Evolutionary conservation across 768 basidiomycete genomes (phyloP).

Genomic region (Leccinellum rugosiceps): DNA sequence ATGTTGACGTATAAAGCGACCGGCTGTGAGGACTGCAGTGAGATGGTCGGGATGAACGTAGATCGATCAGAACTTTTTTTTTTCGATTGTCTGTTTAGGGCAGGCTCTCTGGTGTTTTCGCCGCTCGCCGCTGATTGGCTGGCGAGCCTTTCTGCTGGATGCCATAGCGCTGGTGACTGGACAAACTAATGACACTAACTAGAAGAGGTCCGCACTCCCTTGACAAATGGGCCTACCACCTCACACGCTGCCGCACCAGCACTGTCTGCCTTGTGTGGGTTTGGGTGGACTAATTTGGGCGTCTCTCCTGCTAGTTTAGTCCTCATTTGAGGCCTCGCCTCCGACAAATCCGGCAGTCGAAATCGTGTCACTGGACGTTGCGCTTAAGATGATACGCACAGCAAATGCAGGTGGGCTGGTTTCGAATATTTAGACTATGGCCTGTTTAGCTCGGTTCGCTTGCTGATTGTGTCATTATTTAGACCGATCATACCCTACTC

Average conservation of each 20-base stretch:
- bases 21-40: slow-evolving; percentile 1
- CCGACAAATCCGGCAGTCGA: neutral
- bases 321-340: neutral
- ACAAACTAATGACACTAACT: too few species aligned
- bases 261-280: neutral
- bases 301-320: neutral
- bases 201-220: neutral
- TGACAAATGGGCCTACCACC: neutral
- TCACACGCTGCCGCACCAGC: neutral
- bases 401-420: neutral
- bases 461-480: neutral
- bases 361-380: neutral
- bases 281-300: neutral
- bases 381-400: neutral
- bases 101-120: slow-evolving; percentile 15
- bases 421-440: neutral
- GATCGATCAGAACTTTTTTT: slow-evolving; percentile 21
- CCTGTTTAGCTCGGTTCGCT: neutral
- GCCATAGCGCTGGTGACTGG: too few species aligned
- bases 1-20: slow-evolving; percentile 36
- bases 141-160: neutral
- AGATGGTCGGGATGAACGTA: slow-evolving; percentile 30
- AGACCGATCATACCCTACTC: neutral
- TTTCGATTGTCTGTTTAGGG: slow-evolving; percentile 31
- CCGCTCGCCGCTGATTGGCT: slow-evolving; percentile 14